Base-by-base conservation (phyloP, 1,139 yeast species). In the Zhuliangozyma blackwelliae region DNA sequence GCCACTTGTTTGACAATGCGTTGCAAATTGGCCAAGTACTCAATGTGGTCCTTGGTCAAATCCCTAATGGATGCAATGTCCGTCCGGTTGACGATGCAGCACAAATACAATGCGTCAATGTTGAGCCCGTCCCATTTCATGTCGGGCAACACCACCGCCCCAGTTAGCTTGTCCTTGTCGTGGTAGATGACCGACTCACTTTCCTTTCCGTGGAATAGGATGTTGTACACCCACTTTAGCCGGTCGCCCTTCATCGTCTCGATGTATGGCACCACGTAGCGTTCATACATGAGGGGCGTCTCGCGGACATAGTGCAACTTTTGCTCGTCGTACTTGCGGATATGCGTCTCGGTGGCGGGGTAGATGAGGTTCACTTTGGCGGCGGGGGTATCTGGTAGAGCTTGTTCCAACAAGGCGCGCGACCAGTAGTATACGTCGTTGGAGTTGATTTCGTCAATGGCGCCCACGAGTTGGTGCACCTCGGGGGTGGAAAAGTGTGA, bases 351-450 rank as follows among this genome's bases (percentile, higher is more conserved):
- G 0, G 96, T 83, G 1, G 98, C 97, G 1, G 99, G 99, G 55
- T 77, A 88, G 13, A 92, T 82, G 42, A 92, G 48, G 49, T 83
- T 88, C 40, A 87, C 54, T 52, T 90, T 90, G 10, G 83, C 82
- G 0, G 80, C 73, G 0, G 95, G 89, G 1, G 47, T 44, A 0
- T 65, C 65, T 1, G 49, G 44, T 21, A 82, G 47, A 33, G 67
- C 63, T 48, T 81, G 86, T 4, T 51, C 48, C 30, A 82, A 48
- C 0, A 72, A 59, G 0, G 77, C 77, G 30, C 75, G 59, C 6
- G 88, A 85, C 97, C 97, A 90, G 45, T 72, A 74, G 52, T 90
- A 92, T 1, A 90, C 79, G 50, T 89, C 97, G 55, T 92, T 92
- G 28, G 65, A 60, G 25, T 87, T 83, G 27, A 83, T 69, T 26